A percentile compares a stretch with the other conserved stretches of the same genome.
These are phyloP conservation scores for Penicillium sp. DNA, from an alignment of 2,329 filamentous ascomycete species.

Conservation along the genomic window DNA sequence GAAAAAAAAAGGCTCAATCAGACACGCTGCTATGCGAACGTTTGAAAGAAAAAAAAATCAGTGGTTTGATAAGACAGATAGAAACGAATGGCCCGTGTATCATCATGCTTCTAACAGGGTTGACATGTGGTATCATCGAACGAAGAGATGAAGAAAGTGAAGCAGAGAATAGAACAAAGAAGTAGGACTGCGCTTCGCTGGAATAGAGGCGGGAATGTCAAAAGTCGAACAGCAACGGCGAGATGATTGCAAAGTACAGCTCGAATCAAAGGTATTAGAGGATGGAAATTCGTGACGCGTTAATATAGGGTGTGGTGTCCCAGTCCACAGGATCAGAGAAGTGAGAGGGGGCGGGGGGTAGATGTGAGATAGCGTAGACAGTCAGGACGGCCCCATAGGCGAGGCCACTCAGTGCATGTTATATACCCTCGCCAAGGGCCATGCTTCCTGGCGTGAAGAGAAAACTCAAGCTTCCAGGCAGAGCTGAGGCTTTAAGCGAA, in stretches of 20 bases:
- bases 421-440: background rate
- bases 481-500: slow-evolving; percentile 19
- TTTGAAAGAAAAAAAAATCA: slow-evolving; percentile 6
- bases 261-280: slow-evolving; percentile 22
- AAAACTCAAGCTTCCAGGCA: background rate
- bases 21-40: slow-evolving; percentile 3
- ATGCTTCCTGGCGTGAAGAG: background rate
- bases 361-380: background rate
- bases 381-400: background rate
- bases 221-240: background rate
- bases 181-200: slow-evolving; percentile 1
- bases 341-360: background rate
- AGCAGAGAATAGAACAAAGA: background rate
- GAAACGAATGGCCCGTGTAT: slow-evolving; percentile 32
- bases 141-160: background rate
- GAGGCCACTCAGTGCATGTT: background rate
- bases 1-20: slow-evolving; percentile 4
- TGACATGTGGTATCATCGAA: slow-evolving; percentile 34
- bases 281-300: slow-evolving; percentile 5
- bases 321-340: background rate
- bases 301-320: background rate
- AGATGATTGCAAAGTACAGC: background rate
- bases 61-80: slow-evolving; percentile 1
- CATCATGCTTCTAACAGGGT: slow-evolving; percentile 32
- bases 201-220: background rate